Base-by-base conservation (phyloP, 106 monocot genomes). In the Allium cepa region DNA sequence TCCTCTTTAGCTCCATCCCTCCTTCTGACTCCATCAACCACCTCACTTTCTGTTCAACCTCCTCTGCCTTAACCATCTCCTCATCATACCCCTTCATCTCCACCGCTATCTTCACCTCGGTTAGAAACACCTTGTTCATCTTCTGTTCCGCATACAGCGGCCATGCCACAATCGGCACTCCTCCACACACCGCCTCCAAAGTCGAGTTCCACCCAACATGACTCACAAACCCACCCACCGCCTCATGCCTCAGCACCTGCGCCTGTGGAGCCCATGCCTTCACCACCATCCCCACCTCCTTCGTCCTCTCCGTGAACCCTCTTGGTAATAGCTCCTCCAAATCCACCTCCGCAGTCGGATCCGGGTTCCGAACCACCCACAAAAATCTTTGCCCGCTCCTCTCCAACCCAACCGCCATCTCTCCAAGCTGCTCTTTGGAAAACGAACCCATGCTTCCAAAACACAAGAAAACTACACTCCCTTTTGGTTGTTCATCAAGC, bases 201-300 rank as follows among this genome's bases (percentile, higher is more conserved):
- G 55, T 60, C 17, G 86, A 86, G 73, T 81, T 90, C 86, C 90
- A 90, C 6, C 90, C 90, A 18, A 78, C 80, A 71, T 90, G 86
- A 4, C 69, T 90, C 71, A 90, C 81, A 76, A 90, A 90, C 1
- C 81, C 86, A 0, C 90, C 90, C 15, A 84, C 71, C 16, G 90
- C 62, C 63, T 13, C 57, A 71, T 90, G 90, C 0, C 10, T 11
- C 66, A 90, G 68, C 27, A 61, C 61, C 11, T 28, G 12, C 27
- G 45, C 61, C 27, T 61, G 61, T n/a, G 61, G 61, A 7, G 27
- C 61, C 61, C 61, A 61, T 17, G 61, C 26, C 28, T 61, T 61
- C 22, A 61, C 61, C 7, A 61, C 61, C 12, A 61, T 26, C 6
- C 61, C 61, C 1, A 2, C 11, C 12, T 61, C 61, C 4, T 45